Evolutionary conservation across 495 filamentous ascomycete species (phyloP).

Genomic region (Penicillium flavigenum): DNA sequence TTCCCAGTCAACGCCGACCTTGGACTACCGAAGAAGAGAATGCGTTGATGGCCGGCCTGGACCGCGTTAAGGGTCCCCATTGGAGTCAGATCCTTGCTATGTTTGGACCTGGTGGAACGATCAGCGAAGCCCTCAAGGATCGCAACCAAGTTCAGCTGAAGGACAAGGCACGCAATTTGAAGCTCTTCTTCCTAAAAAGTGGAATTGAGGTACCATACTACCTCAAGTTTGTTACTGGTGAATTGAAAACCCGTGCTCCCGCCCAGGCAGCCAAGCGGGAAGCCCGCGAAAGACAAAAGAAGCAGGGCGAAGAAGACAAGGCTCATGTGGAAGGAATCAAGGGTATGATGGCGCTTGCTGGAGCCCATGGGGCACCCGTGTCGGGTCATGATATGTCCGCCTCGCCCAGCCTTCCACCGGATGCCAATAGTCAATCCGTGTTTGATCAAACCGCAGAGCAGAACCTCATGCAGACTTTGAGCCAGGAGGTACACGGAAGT

Average conservation of each 20-base stretch:
- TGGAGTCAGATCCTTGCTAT: conserved; percentile 93
- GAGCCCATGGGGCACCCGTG: conserved; percentile 43
- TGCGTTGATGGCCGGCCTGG: conserved; percentile 87
- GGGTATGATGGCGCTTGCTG: conserved; percentile 63
- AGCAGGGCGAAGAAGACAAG: conserved; percentile 67
- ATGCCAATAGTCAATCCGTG: conserved; percentile 34
- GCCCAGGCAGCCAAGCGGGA: conserved; percentile 78
- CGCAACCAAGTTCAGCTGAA: conserved; percentile 94
- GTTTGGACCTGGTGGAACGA: conserved; percentile 78
- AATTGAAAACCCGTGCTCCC: conserved; percentile 88
- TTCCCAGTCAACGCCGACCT: conserved; percentile 80
- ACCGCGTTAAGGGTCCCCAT: conserved; percentile 88
- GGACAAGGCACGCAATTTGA: conserved; percentile 92
- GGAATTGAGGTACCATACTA: conserved; percentile 92
- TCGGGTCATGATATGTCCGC: conserved; percentile 47
- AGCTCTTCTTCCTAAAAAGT: conserved; percentile 93
- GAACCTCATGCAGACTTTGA: conserved; percentile 50
- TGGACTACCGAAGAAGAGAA: conserved; percentile 92
- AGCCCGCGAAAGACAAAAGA: conserved; percentile 67
- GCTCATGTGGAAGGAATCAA: conserved; percentile 70
- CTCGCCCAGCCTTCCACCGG: conserved; percentile 43
- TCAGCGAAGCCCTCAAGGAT: conserved; percentile 85
- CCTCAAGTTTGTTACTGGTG: conserved; percentile 86
- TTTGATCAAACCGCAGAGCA: conserved; percentile 50
- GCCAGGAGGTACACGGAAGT: conserved; percentile 49